These are phyloP conservation scores for Tarenaya hassleriana DNA, from an alignment of 345 rosid species.

Conservation along the genomic window DNA sequence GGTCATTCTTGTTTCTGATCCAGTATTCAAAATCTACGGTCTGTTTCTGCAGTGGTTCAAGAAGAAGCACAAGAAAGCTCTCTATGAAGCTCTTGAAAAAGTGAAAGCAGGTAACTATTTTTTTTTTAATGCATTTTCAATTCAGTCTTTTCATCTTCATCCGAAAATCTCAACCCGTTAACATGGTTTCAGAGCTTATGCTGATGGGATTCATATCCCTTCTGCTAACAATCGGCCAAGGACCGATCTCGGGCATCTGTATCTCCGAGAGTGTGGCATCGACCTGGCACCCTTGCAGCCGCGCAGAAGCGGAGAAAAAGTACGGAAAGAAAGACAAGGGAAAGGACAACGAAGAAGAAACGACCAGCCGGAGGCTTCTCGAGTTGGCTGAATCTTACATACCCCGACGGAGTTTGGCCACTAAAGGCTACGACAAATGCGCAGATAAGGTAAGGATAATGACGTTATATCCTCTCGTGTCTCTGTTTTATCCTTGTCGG, in stretches of 20 bases:
- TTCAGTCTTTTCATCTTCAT: background rate
- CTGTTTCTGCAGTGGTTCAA: slow-evolving; percentile 39
- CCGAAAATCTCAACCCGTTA: background rate
- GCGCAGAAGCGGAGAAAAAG: background rate
- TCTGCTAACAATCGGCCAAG: slow-evolving; percentile 51
- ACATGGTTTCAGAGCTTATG: slow-evolving; percentile 49
- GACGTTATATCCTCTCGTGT: too few species aligned
- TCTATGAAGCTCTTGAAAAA: slow-evolving; percentile 70
- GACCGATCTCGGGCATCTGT: slow-evolving; percentile 53
- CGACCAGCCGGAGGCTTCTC: slow-evolving; percentile 37
- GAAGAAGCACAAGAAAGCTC: slow-evolving; percentile 46
- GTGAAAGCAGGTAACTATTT: slow-evolving; percentile 53
- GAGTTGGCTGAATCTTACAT: slow-evolving; percentile 27
- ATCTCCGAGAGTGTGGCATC: slow-evolving; percentile 41
- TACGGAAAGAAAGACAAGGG: slow-evolving; percentile 10
- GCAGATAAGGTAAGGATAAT: slow-evolving; percentile 34
- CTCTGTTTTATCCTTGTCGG: background rate
- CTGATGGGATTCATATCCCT: slow-evolving; percentile 73
- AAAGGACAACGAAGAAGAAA: slow-evolving; percentile 4
- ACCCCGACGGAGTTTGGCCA: slow-evolving; percentile 46
- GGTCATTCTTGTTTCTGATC: too few species aligned
- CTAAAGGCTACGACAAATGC: slow-evolving; percentile 42
- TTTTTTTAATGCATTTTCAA: background rate
- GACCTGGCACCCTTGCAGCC: slow-evolving; percentile 61
- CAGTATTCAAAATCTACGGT: too few species aligned